Evolutionary conservation across 352 stramenopile species (phyloP), one percentile per base, ranked within the genome.

Genomic region (Plasmopara halstedii): DNA sequence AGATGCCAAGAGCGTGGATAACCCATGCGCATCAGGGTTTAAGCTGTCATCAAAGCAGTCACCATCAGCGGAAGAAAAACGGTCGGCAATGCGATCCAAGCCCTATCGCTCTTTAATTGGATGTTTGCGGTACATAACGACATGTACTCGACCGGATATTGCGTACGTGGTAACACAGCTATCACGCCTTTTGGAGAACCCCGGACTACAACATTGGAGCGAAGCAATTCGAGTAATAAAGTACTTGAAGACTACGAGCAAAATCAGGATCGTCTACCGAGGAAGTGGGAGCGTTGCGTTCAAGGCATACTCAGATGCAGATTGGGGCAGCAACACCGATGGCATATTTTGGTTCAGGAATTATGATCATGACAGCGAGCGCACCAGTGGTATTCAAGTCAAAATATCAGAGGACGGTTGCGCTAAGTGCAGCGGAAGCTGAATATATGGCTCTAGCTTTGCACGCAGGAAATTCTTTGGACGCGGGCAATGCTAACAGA

Each of bases 371-470:
- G 33, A 20, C 21, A 21, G 33, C 13, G 33, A 38, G 23, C n/a
- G 33, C 33, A 18, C n/a, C 33, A 38, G n/a, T 38, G 33, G 33
- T 38, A 38, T 38, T 38, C 9, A 38, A 38, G 33, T 38, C 33
- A 15, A 38, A 38, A 15, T 38, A 38, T 15, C 33, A 38, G 33
- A 18, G 33, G 9, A 38, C 14, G 4, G 33, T 38, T 38, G 11
- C 15, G 8, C 33, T 38, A 5, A 38, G 33, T 15, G 19, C 33
- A 11, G 33, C 33, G 33, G 33, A 38, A 20, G 33, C 18, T 11
- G 33, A 38, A 9, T 38, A 38, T 7, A 21, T 38, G 33, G 33
- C 33, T 38, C 33, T 20, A 18, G 5, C n/a, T 38, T 4, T 38
- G 33, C 33, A 38, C n/a, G 11, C 33, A 38, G 21, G 13, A 38